Evolutionary conservation across 352 stramenopile species (phyloP), one percentile per base, ranked within the genome.

Genomic region (Blastocystis sp.): DNA sequence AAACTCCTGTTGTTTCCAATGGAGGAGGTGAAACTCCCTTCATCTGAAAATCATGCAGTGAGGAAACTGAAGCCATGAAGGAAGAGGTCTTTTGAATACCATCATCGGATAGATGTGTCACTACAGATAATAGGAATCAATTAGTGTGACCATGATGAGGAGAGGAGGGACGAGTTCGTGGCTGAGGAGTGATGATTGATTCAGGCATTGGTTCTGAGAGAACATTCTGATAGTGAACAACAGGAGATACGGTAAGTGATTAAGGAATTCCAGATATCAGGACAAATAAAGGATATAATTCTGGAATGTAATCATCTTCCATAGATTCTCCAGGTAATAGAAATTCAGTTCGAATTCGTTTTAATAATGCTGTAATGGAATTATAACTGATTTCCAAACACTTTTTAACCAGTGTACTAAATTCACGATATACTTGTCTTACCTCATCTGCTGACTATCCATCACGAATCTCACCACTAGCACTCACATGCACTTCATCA

Each of bases 281-380:
- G 56, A 33, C 13, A 30, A 5, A n/a, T n/a, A n/a, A 66, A 84
- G 73, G 73, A 84, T 84, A 84, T 84, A 84, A 84, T 19, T 84
- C 73, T 7, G 40, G 37, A 27, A 56, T 24, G 5, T 84, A 53
- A 24, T 68, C 53, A n/a, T 66, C 27, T 24, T 66, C 30, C 1
- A 69, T 57, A 44, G 24, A 35, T 17, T 66, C 73, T 0, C 24
- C 17, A 2, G 58, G 24, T 22, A n/a, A 35, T 1, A 35, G 30
- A 78, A 56, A 53, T 40, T 78, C 44, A 22, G 27, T 35, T 24
- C 68, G 27, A 56, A 84, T 30, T 11, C 53, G 42, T 9, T 64
- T 22, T 30, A 84, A 56, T n/a, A 68, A 57, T 24, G 22, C 13
- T 37, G 40, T 51, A 0, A 66, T 44, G n/a, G 44, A 66, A 44